A percentile compares a stretch with the other conserved stretches of the same genome.
These are phyloP conservation scores for Puccinia polysora DNA, from an alignment of 1,284 basidiomycete species.

Conservation along the genomic window DNA sequence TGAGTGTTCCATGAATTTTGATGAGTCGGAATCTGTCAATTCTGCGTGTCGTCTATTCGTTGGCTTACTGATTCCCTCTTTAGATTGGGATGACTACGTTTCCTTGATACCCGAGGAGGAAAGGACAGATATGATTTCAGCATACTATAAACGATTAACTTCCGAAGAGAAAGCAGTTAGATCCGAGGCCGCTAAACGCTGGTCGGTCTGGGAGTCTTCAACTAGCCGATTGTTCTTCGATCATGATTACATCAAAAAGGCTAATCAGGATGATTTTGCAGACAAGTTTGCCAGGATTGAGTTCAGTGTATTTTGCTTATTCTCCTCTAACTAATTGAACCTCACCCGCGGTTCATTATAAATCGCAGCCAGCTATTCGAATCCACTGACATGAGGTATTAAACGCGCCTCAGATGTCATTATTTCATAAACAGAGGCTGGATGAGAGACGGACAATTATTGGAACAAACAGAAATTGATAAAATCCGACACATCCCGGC, in stretches of 20 bases:
- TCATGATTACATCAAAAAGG: constrained; percentile 46
- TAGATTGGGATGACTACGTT: constrained; percentile 44
- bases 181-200: constrained; percentile 50
- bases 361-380: too few species aligned
- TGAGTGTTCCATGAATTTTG: constrained; percentile 58
- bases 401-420: constrained; percentile 41
- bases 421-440: constrained; percentile 61
- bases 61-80: too few species aligned
- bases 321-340: too few species aligned
- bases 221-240: constrained; percentile 51
- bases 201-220: constrained; percentile 52
- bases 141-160: constrained; percentile 52
- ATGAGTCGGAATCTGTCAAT: too few species aligned
- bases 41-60: too few species aligned
- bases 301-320: too few species aligned
- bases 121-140: constrained; percentile 50
- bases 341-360: too few species aligned
- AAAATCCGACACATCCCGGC: constrained; percentile 87
- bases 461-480: constrained; percentile 75
- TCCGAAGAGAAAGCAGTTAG: constrained; percentile 46
- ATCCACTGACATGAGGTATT: too few species aligned
- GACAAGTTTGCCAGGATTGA: constrained; percentile 43
- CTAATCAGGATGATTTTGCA: constrained; percentile 40
- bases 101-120: constrained; percentile 50
- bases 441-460: constrained; percentile 80